Percentiles rank a stretch among this genome's conserved stretches.
Conservation (phyloP, 495 filamentous ascomycete genomes). For the Talaromyces liani region DNA sequence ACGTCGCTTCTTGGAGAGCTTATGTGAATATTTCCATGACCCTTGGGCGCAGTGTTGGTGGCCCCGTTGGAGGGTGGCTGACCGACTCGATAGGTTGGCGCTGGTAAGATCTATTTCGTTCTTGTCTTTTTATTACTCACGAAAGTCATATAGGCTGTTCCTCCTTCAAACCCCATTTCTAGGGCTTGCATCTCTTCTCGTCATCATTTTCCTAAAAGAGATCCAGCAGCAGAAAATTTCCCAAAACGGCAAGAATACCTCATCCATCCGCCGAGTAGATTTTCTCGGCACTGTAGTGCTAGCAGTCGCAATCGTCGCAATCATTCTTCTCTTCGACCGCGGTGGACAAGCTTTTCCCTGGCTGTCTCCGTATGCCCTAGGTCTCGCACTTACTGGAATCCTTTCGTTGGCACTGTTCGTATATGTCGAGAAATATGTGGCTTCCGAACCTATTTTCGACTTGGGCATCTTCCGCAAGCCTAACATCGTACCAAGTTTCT, state of each 20-base stretch:
- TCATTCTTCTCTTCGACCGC: slow-evolving; percentile 50
- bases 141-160: slow-evolving; percentile 45
- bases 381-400: background rate
- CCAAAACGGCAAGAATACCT: background rate
- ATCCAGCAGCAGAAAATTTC: background rate
- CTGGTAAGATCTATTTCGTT: slow-evolving; percentile 6
- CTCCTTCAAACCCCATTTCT: slow-evolving; percentile 51
- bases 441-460: slow-evolving; percentile 54
- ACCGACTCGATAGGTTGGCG: slow-evolving; percentile 38
- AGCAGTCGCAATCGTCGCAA: slow-evolving; percentile 33
- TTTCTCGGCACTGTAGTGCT: slow-evolving; percentile 49
- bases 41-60: slow-evolving; percentile 55
- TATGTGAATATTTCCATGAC: slow-evolving; percentile 61
- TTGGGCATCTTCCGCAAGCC: slow-evolving; percentile 46
- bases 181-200: slow-evolving; percentile 30
- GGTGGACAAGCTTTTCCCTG: slow-evolving; percentile 24
- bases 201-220: background rate
- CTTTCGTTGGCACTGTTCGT: slow-evolving; percentile 22
- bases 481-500: slow-evolving; percentile 48
- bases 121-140: background rate
- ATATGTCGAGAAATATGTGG: slow-evolving; percentile 42
- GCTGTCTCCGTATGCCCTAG: background rate
- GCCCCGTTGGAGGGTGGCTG: slow-evolving; percentile 56
- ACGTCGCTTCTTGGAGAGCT: slow-evolving; percentile 59
- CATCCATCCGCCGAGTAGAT: slow-evolving; percentile 44